Base-by-base conservation (phyloP, 441 rosid genomes). In the Metrosideros polymorpha region DNA sequence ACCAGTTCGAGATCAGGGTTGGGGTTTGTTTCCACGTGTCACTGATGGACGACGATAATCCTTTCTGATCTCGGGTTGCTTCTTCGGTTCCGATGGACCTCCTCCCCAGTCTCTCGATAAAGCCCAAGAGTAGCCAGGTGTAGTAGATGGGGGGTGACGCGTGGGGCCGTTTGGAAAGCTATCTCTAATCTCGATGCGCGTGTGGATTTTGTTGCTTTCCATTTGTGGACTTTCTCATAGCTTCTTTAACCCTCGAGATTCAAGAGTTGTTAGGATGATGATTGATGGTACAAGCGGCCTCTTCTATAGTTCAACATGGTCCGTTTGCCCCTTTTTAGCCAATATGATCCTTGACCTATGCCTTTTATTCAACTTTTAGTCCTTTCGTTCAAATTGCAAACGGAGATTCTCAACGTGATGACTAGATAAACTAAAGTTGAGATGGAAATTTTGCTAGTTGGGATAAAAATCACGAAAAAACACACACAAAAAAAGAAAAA, bases 1-100 rank as follows among this genome's bases (percentile, higher is more conserved):
- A 91, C 50, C 7, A 88, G 92, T 66, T 92, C 92, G 55, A 87
- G 59, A 13, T 89, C 91, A 66, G 84, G 84, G 54, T 27, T 53
- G 12, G 91, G 84, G 53, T 24, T 17, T 4, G 84, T 30, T 24
- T 82, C 84, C 84, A 82, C 51, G 77, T 0, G 77, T 66, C 77
- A 42, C 45, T 7, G 63, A 45, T 10, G 25, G 63, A 25, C 77
- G 9, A 0, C 47, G 77, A 35, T 66, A 35, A 19, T 35, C n/a
- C 77, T 32, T 4, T 12, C 52, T n/a, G n/a, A n/a, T n/a, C 61
- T 35, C 45, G 14, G n/a, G n/a, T n/a, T n/a, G 27, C 77, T 66
- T 3, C 45, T 19, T 9, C 77, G 18, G 77, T 35, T 35, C 15
- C 53, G 7, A 17, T 51, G 19, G 19, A 2, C 53, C 53, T 17